A percentile compares a stretch with the other conserved stretches of the same genome.
Conservation (phyloP, 768 basidiomycete genomes). For the Nevesoporus exiguus region DNA sequence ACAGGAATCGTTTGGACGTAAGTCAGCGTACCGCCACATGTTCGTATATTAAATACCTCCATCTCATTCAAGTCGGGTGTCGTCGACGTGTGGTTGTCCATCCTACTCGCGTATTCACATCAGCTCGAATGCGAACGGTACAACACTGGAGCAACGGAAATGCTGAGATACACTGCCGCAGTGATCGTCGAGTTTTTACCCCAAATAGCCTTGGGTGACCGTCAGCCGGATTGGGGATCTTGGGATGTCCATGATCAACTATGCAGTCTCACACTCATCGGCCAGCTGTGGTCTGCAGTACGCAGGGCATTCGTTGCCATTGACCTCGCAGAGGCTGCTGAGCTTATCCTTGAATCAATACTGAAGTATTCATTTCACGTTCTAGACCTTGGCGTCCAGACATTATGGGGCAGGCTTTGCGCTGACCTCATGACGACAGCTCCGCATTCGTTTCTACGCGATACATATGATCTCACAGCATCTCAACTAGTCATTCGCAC, state of each 20-base stretch:
- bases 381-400: constrained; percentile 36
- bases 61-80: constrained; percentile 34
- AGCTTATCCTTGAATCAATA: constrained; percentile 43
- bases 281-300: constrained; percentile 50
- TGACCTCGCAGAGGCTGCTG: constrained; percentile 43
- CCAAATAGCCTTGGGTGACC: background rate
- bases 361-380: constrained; percentile 44
- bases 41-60: constrained; percentile 4
- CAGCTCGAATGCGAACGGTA: constrained; percentile 39
- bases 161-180: constrained; percentile 34
- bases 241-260: constrained; percentile 33
- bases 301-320: constrained; percentile 43
- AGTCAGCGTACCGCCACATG: constrained; percentile 9
- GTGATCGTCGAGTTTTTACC: constrained; percentile 39
- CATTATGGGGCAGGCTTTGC: constrained; percentile 49
- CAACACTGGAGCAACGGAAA: constrained; percentile 33
- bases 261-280: constrained; percentile 37
- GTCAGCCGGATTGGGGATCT: constrained; percentile 19
- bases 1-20: constrained; percentile 24
- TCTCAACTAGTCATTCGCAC: constrained; percentile 20
- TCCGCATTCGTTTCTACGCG: constrained; percentile 38
- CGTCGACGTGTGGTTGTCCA: constrained; percentile 49
- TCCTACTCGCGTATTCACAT: constrained; percentile 50
- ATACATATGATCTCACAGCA: constrained; percentile 28
- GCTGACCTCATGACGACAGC: constrained; percentile 43